Percentiles rank a stretch among this genome's conserved stretches.
phyloP scores from a whole-genome alignment of 2,329 filamentous ascomycete species.

The Microcera coccophila region DNA sequence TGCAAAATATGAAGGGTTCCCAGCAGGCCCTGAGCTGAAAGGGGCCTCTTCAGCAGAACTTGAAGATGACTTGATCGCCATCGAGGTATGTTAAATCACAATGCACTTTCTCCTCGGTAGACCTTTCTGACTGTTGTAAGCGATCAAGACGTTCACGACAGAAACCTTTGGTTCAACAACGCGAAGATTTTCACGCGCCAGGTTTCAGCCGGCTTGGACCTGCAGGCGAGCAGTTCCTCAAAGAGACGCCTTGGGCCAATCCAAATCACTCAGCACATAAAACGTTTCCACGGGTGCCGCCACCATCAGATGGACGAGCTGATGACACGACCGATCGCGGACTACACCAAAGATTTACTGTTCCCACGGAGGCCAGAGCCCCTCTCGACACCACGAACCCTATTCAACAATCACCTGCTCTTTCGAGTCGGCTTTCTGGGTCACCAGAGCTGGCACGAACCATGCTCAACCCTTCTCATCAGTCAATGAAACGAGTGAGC shows the following conservation, averaged over 20 bases:
- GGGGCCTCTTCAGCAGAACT: slow-evolving; percentile 69
- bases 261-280: slow-evolving; percentile 73
- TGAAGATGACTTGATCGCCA: slow-evolving; percentile 83
- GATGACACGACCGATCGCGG: slow-evolving; percentile 15
- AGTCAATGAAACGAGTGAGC: slow-evolving; percentile 33
- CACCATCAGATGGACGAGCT: slow-evolving; percentile 10
- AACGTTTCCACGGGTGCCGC: slow-evolving; percentile 34
- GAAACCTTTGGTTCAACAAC: slow-evolving; percentile 39
- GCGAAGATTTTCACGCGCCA: slow-evolving; percentile 47
- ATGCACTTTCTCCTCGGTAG: slow-evolving; percentile 15
- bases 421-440: slow-evolving; percentile 31
- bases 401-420: slow-evolving; percentile 26
- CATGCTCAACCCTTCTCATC: slow-evolving; percentile 29
- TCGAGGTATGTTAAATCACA: slow-evolving; percentile 59
- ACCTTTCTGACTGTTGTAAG: slow-evolving; percentile 27
- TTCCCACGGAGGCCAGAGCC: slow-evolving; percentile 22
- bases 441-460: slow-evolving; percentile 45
- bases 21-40: slow-evolving; percentile 81
- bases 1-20: slow-evolving; percentile 94
- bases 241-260: slow-evolving; percentile 90
- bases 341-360: slow-evolving; percentile 14
- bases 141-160: slow-evolving; percentile 33
- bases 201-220: slow-evolving; percentile 53
- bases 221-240: slow-evolving; percentile 80
- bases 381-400: slow-evolving; percentile 20